Percentiles rank a stretch among this genome's conserved stretches.
Conservation (phyloP, 2,329 filamentous ascomycete species). For the Coleophoma cylindrospora region DNA sequence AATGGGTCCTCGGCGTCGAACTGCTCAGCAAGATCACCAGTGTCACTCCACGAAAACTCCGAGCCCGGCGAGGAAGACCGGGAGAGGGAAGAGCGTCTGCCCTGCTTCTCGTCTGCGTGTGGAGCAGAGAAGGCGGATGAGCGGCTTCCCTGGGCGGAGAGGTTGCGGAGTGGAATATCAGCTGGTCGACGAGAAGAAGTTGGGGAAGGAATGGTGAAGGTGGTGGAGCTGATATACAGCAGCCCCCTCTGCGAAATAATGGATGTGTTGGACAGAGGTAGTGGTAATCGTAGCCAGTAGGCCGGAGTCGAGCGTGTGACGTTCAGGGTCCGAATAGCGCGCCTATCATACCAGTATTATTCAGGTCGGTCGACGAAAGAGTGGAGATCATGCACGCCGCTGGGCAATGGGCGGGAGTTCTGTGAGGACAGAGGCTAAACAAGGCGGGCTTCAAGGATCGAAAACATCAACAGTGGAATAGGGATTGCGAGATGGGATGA, state of each 20-base stretch:
- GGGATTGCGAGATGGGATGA: background rate
- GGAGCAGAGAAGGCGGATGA: conserved; percentile 32
- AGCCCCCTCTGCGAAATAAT: conserved; percentile 46
- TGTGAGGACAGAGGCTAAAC: background rate
- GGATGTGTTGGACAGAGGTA: background rate
- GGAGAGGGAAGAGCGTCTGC: conserved; percentile 35
- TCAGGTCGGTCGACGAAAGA: background rate
- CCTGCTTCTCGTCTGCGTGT: conserved; percentile 35
- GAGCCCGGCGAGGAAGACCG: conserved; percentile 56
- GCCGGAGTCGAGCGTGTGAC: conserved; percentile 1
- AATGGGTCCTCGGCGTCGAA: conserved; percentile 80
- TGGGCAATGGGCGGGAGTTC: background rate
- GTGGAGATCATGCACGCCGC: conserved; percentile 2
- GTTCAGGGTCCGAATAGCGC: background rate
- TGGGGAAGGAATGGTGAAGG: conserved; percentile 81
- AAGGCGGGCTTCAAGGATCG: background rate
- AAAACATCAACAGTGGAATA: background rate
- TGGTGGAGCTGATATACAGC: conserved; percentile 71
- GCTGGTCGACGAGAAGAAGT: conserved; percentile 63
- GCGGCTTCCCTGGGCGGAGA: conserved; percentile 40
- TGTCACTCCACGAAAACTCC: conserved; percentile 86
- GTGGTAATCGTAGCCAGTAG: background rate
- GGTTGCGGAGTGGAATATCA: conserved; percentile 82
- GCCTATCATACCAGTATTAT: background rate
- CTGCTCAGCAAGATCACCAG: conserved; percentile 91